Percentiles rank a stretch among this genome's conserved stretches.
phyloP scores from a whole-genome alignment of 306 rosid genomes.

The Prunus salicina region DNA sequence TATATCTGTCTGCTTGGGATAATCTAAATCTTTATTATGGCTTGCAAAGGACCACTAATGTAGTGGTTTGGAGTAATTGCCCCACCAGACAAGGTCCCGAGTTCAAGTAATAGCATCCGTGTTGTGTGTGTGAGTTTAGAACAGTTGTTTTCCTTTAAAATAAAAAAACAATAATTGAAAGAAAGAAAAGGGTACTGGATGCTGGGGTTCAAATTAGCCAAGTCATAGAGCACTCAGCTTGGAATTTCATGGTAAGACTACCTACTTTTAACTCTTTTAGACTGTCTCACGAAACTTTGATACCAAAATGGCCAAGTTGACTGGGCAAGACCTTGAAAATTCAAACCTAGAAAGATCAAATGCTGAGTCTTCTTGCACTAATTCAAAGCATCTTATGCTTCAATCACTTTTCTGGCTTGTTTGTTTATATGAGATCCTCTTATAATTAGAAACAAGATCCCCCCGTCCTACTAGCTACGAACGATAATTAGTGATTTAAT shows the following conservation, averaged over 20 bases:
- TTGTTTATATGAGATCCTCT: constrained; percentile 15
- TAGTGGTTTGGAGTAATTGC: too few relatives aligned
- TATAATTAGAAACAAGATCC: constrained; percentile 25
- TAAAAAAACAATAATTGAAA: not conserved
- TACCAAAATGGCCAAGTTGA: constrained; percentile 27
- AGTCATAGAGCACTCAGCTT: constrained; percentile 12
- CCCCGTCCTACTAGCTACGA: constrained; percentile 12
- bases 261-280: constrained; percentile 6
- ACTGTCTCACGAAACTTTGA: constrained; percentile 3
- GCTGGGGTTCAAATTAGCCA: constrained; percentile 16
- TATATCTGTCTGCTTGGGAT: not conserved
- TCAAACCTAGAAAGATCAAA: constrained; percentile 10
- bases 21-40: not conserved
- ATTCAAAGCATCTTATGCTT: constrained; percentile 32
- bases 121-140: too few relatives aligned
- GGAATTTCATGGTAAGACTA: constrained; percentile 4
- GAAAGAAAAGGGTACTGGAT: not conserved
- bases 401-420: not conserved
- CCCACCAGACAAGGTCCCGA: too few relatives aligned
- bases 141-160: not conserved
- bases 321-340: constrained; percentile 18
- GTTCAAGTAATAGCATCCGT: too few relatives aligned
- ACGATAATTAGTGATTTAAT: constrained; percentile 20
- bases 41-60: too few relatives aligned
- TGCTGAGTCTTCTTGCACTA: constrained; percentile 40